A percentile compares a stretch with the other conserved stretches of the same genome.
phyloP scores from a whole-genome alignment of 495 filamentous ascomycete genomes.

The Chaetomidium leptoderma region DNA sequence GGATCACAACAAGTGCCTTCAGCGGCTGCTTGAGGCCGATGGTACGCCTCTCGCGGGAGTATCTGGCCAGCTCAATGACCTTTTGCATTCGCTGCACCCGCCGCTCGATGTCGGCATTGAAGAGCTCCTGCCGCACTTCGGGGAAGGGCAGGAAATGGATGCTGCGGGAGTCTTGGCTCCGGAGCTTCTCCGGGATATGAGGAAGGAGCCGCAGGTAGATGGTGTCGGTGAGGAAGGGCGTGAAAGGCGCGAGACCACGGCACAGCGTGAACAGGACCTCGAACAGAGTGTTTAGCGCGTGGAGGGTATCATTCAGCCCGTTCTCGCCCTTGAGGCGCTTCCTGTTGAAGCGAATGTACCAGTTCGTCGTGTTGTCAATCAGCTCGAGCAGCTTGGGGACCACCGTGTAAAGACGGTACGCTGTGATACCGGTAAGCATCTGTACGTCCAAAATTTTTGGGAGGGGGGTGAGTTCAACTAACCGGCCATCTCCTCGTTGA shows the following conservation, averaged over 20 bases:
- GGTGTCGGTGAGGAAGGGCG: slow-evolving; percentile 89
- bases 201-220: slow-evolving; percentile 87
- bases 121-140: slow-evolving; percentile 79
- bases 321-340: slow-evolving; percentile 92
- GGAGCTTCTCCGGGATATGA: slow-evolving; percentile 53
- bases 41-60: slow-evolving; percentile 77
- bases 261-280: slow-evolving; percentile 89
- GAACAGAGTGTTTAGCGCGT: slow-evolving; percentile 94
- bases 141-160: slow-evolving; percentile 94
- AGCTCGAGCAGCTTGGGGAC: slow-evolving; percentile 81
- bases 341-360: slow-evolving; percentile 99
- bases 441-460: background rate
- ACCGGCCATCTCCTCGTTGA: slow-evolving; percentile 91
- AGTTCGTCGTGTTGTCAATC: slow-evolving; percentile 96
- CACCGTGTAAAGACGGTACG: slow-evolving; percentile 87
- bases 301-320: slow-evolving; percentile 73
- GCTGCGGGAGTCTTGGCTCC: slow-evolving; percentile 67
- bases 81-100: slow-evolving; percentile 88
- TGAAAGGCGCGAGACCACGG: slow-evolving; percentile 87
- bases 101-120: slow-evolving; percentile 80
- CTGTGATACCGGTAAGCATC: slow-evolving; percentile 35
- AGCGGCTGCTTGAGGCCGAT: slow-evolving; percentile 87
- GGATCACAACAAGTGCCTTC: slow-evolving; percentile 85
- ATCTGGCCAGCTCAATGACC: slow-evolving; percentile 84
- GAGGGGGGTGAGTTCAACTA: slow-evolving; percentile 23